phyloP scores from a whole-genome alignment of 257 asterid species.

The Fraxinus cuspidata region DNA sequence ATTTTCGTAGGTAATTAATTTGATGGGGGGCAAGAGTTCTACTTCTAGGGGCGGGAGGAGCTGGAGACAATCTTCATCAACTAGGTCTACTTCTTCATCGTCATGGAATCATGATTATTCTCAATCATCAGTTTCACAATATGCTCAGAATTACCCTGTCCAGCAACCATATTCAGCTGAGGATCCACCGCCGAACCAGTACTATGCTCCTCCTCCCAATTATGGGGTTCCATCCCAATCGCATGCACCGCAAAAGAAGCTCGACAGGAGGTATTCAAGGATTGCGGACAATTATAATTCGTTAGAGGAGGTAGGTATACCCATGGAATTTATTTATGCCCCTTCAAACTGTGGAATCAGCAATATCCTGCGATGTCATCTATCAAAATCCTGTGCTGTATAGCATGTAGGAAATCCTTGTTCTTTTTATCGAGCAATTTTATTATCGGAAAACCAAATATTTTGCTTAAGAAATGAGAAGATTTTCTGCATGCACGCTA shows the following conservation, averaged over 20 bases:
- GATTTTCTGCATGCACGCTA: not conserved
- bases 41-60: conserved; percentile 44
- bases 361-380: not conserved
- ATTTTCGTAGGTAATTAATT: conserved; percentile 33
- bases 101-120: conserved; percentile 50
- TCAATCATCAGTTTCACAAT: conserved; percentile 49
- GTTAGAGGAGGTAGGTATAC: conserved; percentile 69
- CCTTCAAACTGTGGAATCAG: not conserved
- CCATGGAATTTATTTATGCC: not conserved
- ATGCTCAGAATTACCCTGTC: conserved; percentile 47
- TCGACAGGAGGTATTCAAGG: conserved; percentile 82
- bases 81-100: conserved; percentile 42
- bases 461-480: not conserved
- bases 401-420: not conserved
- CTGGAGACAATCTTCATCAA: conserved; percentile 54
- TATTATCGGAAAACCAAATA: not conserved
- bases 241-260: conserved; percentile 47
- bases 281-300: conserved; percentile 86
- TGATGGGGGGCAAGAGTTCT: conserved; percentile 89
- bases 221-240: conserved; percentile 29
- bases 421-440: not conserved
- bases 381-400: not conserved
- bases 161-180: conserved; percentile 40
- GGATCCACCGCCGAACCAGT: conserved; percentile 39
- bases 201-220: conserved; percentile 28